Evolutionary conservation across 441 rosid genomes (phyloP).

Genomic region (Jatropha podagrica): DNA sequence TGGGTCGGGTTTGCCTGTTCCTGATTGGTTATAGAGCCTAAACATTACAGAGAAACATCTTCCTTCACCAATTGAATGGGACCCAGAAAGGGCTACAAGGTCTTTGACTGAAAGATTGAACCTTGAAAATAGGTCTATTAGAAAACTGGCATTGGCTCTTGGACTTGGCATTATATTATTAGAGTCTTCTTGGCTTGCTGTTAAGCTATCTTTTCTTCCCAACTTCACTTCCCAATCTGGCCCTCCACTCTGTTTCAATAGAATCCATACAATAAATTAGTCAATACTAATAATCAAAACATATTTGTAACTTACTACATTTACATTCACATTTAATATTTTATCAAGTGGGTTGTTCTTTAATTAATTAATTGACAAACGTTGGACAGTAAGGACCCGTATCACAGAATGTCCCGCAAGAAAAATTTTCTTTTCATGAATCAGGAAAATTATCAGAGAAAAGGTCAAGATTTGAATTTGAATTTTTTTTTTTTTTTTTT

Average conservation of each 20-base stretch:
- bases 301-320: no score
- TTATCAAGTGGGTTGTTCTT: not conserved
- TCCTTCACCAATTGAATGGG: slow-evolving; percentile 85
- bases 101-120: slow-evolving; percentile 72
- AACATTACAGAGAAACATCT: slow-evolving; percentile 84
- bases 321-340: not conserved
- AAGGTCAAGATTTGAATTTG: no score
- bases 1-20: slow-evolving; percentile 67
- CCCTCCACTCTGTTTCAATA: slow-evolving; percentile 71
- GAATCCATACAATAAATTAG: not conserved
- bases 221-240: slow-evolving; percentile 88
- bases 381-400: slow-evolving; percentile 13
- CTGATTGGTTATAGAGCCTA: slow-evolving; percentile 92
- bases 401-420: slow-evolving; percentile 16
- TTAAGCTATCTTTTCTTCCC: slow-evolving; percentile 81
- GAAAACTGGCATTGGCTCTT: slow-evolving; percentile 67
- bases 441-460: no score
- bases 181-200: slow-evolving; percentile 76
- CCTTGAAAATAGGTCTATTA: slow-evolving; percentile 56
- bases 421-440: no score
- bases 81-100: slow-evolving; percentile 89
- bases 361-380: slow-evolving; percentile 16
- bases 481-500: no score
- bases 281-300: no score
- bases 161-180: slow-evolving; percentile 89